Evolutionary conservation across 495 filamentous ascomycete genomes (phyloP).

Genomic region (Penicillium canescens): DNA sequence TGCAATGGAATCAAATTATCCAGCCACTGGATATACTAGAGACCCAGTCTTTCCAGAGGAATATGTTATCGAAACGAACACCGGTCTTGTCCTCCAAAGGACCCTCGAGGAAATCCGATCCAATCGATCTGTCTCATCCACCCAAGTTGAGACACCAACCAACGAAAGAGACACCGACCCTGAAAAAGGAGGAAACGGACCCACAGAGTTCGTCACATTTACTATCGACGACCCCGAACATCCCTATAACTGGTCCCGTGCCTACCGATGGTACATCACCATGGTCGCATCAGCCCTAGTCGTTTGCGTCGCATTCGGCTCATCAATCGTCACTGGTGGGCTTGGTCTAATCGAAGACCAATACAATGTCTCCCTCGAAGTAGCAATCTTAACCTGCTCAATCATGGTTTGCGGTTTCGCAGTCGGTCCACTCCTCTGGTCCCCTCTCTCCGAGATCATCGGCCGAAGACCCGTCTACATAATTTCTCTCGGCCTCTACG

Average conservation of each 20-base stretch:
- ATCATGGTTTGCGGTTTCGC: slow-evolving; percentile 45
- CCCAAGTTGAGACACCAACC: neutral
- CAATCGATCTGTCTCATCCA: slow-evolving; percentile 9
- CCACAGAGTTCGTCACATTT: slow-evolving; percentile 32
- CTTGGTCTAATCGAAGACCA: slow-evolving; percentile 55
- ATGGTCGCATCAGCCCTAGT: slow-evolving; percentile 53
- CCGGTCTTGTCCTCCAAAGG: slow-evolving; percentile 29
- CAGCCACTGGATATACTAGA: slow-evolving; percentile 18
- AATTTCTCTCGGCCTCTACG: slow-evolving; percentile 49
- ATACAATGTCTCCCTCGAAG: slow-evolving; percentile 64
- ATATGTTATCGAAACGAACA: slow-evolving; percentile 32
- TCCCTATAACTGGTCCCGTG: slow-evolving; percentile 52
- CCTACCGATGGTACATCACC: slow-evolving; percentile 61
- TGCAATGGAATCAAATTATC: slow-evolving; percentile 29
- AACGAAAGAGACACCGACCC: slow-evolving; percentile 8
- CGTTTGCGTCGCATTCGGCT: slow-evolving; percentile 56
- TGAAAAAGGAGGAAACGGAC: slow-evolving; percentile 22
- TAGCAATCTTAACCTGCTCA: slow-evolving; percentile 55
- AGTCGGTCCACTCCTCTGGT: slow-evolving; percentile 55
- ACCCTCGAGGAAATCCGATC: slow-evolving; percentile 28
- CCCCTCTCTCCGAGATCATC: slow-evolving; percentile 74
- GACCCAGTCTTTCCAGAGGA: slow-evolving; percentile 34
- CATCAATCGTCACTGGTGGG: slow-evolving; percentile 63
- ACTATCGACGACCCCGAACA: slow-evolving; percentile 48
- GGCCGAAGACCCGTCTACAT: slow-evolving; percentile 63